Evolutionary conservation across 2,329 filamentous ascomycete species (phyloP), one percentile per base, ranked within the genome.

Genomic region (Pseudocercospora musae): DNA sequence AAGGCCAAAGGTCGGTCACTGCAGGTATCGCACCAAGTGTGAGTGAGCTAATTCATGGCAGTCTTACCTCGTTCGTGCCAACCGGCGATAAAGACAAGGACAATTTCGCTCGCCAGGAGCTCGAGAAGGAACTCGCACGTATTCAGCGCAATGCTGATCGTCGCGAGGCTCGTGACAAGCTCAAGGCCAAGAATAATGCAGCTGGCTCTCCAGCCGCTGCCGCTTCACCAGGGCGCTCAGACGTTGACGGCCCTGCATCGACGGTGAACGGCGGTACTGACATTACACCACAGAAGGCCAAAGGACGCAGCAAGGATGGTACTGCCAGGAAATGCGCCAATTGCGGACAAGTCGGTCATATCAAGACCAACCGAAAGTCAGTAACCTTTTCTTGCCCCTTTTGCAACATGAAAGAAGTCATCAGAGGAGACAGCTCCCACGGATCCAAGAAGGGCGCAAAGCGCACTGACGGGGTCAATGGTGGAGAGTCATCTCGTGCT

Each of bases 311-410:
- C 64, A 96, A 91, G 60, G 89, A 89, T 33, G 82, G 80, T 49
- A 88, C 86, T 10, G 82, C 84, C 60, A 85, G 96, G 71, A 98
- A 98, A 80, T 99, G 95, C 79, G 95, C 95, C 69, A 98, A 97
- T 77, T 99, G 95, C 79, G 95, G 95, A 56, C 90, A 95, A 76
- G 90, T 96, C 59, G 95, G 95, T 31, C 95, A 99, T 74, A 99
- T 99, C 82, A 97, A 97, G 79, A 98, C 94, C 53, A 98, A 98
- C 82, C 96, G 97, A 81, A 98, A 97, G 92, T 95, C 85, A 79
- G 83, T 78, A 70, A 54, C 67, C 40, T 74, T 68, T 29, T 25
- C 48, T 48, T 63, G 62, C 37, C 58, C 62, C 55, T 50, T 57
- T 58, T 69, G 67, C 59, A 58, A 52, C 60, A 18, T 46, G 31